Conservation (phyloP, 805 yeast species). For the Kuraishia molischiana region DNA sequence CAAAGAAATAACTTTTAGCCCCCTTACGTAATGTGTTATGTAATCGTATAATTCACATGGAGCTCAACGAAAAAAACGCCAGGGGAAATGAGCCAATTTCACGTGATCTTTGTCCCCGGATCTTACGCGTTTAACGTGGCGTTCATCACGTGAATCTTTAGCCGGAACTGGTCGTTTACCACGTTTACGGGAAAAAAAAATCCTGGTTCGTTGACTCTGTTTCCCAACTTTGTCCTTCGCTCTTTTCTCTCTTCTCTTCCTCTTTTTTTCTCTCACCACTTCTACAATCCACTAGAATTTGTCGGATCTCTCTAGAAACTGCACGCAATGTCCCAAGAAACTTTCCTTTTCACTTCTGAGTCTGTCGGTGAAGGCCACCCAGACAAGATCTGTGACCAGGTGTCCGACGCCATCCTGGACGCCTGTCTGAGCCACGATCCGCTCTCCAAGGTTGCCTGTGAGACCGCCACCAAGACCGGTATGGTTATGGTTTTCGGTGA, state of each 20-base stretch:
- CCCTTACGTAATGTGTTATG: background rate
- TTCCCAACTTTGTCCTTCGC: too few species aligned
- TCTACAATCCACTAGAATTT: too few species aligned
- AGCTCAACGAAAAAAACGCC: background rate
- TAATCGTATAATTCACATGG: too few species aligned
- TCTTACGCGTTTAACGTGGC: too few species aligned
- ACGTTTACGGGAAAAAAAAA: too few species aligned
- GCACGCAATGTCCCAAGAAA: conserved; percentile 15
- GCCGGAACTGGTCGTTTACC: too few species aligned
- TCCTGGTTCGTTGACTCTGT: too few species aligned
- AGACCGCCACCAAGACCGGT: conserved; percentile 98
- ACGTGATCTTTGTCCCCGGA: background rate
- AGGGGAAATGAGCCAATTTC: background rate
- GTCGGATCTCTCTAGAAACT: too few species aligned
- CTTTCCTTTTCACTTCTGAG: conserved; percentile 70
- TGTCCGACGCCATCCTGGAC: conserved; percentile 94
- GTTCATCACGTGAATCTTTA: too few species aligned
- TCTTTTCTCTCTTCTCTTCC: background rate
- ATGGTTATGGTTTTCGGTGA: conserved; percentile 99
- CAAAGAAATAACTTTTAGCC: conserved; percentile 14
- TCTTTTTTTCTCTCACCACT: background rate
- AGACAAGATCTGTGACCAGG: conserved; percentile 97
- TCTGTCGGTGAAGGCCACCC: conserved; percentile 95
- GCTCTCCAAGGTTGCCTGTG: conserved; percentile 97
- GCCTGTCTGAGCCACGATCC: conserved; percentile 96